Conservation (phyloP, 176 grass and related monocot genomes). For the Areca catechu region DNA sequence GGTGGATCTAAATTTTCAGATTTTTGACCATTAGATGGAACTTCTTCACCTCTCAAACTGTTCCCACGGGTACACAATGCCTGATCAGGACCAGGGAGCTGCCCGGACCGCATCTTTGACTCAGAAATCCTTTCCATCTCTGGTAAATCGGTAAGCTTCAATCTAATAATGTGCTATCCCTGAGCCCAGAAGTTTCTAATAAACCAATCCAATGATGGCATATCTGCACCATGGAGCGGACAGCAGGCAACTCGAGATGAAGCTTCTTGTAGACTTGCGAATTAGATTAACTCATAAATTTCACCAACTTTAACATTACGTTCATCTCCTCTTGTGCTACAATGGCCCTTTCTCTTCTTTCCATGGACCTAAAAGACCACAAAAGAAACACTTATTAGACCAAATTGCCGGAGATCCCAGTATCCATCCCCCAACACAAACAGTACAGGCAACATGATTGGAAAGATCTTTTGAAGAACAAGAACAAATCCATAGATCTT, state of each 20-base stretch:
- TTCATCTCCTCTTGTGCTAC: no score
- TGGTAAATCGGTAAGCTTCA: background rate
- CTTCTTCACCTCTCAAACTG: background rate
- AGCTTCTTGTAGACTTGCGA: no score
- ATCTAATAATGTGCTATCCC: background rate
- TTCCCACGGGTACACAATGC: background rate
- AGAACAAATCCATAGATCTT: no score
- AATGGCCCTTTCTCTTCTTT: no score
- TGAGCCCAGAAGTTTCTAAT: background rate
- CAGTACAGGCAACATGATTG: no score
- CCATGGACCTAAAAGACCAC: no score
- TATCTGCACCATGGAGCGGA: background rate
- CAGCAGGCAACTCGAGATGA: background rate
- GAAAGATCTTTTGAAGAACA: no score
- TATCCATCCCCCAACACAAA: no score
- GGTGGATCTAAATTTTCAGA: conserved; percentile 26
- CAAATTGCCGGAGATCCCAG: no score
- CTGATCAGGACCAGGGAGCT: background rate
- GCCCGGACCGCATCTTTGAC: background rate
- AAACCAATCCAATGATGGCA: background rate
- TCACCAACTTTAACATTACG: no score
- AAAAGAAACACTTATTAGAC: no score
- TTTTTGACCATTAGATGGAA: background rate
- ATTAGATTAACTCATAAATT: no score
- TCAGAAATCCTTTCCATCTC: conserved; percentile 16